Evolutionary conservation across 1,139 yeast genomes (phyloP).

Genomic region (Pichia terricola): DNA sequence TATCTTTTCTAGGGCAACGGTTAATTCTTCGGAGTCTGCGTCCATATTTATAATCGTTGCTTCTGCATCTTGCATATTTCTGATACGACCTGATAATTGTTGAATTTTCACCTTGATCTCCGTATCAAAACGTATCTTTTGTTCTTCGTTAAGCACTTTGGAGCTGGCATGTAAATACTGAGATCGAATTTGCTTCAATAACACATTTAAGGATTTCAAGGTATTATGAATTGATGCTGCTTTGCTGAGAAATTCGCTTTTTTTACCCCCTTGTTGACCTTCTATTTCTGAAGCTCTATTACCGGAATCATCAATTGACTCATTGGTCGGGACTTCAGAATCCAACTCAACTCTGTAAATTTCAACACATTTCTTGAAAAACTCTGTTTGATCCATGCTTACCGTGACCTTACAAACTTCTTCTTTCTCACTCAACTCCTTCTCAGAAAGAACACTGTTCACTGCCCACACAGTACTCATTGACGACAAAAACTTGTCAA

Average conservation of each 20-base stretch:
- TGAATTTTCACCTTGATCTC: conserved; percentile 19
- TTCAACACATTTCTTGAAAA: conserved; percentile 21
- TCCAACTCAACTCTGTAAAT: conserved; percentile 15
- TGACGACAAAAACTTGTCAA: no score
- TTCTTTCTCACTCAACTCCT: background rate
- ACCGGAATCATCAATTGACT: conserved; percentile 6
- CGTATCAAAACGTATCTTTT: conserved; percentile 19
- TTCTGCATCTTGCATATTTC: conserved; percentile 12
- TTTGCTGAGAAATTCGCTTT: conserved; percentile 2
- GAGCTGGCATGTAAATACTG: conserved; percentile 23
- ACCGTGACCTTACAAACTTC: background rate
- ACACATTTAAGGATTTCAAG: conserved; percentile 8
- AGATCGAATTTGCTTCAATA: conserved; percentile 19
- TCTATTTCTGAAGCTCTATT: background rate
- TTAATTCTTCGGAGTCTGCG: conserved; percentile 5
- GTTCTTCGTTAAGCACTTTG: conserved; percentile 15
- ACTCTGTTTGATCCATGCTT: conserved; percentile 20
- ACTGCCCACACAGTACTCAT: no score
- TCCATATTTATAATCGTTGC: background rate
- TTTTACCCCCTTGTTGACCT: background rate
- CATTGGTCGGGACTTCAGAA: no score
- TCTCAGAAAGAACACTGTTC: background rate
- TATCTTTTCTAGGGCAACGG: background rate
- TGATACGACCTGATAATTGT: conserved; percentile 15
- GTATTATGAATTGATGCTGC: conserved; percentile 4